phyloP scores from a whole-genome alignment of 129 eudicot genomes.

The Ambrosia trifida region DNA sequence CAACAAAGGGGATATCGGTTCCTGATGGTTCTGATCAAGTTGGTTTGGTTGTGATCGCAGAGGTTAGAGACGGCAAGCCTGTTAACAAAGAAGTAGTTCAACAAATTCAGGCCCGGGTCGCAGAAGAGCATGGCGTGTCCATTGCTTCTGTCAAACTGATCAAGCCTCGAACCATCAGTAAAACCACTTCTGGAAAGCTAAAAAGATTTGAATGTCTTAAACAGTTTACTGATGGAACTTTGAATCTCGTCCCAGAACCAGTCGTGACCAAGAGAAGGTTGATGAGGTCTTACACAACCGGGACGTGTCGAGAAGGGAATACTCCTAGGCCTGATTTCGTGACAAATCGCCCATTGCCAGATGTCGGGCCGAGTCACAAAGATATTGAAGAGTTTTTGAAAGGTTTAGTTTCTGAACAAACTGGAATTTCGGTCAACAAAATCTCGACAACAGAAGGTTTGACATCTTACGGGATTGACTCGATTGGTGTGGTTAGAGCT shows the following conservation, averaged over 20 bases:
- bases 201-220: slow-evolving; percentile 75
- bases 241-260: slow-evolving; percentile 64
- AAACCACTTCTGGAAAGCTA: slow-evolving; percentile 82
- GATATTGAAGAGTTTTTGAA: slow-evolving; percentile 65
- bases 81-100: slow-evolving; percentile 54
- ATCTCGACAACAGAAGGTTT: slow-evolving; percentile 67
- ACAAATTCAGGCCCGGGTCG: slow-evolving; percentile 61
- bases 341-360: slow-evolving; percentile 28
- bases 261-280: slow-evolving; percentile 41
- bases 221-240: slow-evolving; percentile 68
- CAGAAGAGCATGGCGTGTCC: slow-evolving; percentile 78
- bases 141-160: slow-evolving; percentile 63
- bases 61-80: slow-evolving; percentile 72
- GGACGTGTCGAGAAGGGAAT: slow-evolving; percentile 64
- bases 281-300: slow-evolving; percentile 65
- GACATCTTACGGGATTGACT: slow-evolving; percentile 74
- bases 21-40: slow-evolving; percentile 74
- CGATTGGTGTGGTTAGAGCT: slow-evolving; percentile 89
- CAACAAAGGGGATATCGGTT: slow-evolving; percentile 61
- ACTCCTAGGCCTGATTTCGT: slow-evolving; percentile 54
- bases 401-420: slow-evolving; percentile 62
- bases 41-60: slow-evolving; percentile 86
- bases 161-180: slow-evolving; percentile 71
- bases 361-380: slow-evolving; percentile 37
- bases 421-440: slow-evolving; percentile 55